Base-by-base conservation (phyloP, 345 rosid genomes). In the Ceriops zippeliana region DNA sequence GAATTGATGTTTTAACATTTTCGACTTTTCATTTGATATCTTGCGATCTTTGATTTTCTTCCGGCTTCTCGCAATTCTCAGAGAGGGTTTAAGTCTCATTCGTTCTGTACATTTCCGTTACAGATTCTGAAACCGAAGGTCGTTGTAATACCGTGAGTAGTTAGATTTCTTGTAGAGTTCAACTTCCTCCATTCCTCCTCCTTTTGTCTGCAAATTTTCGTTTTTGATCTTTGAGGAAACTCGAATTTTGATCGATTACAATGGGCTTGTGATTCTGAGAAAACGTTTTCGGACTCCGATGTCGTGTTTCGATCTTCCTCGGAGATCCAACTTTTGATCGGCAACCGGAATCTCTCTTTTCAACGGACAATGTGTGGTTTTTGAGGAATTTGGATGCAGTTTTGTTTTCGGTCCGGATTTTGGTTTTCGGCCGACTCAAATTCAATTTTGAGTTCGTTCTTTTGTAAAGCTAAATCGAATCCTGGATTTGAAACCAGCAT, bases 241-340 rank as follows among this genome's bases (percentile, higher is more conserved):
- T 69, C 51, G 71, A 71, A 70, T 74, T 75, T 72, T 72, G 70
- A 52, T 62, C 31, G 28, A 52, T 20, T 46, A 46, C 11, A 32
- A 70, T 15, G 62, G 13, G 51, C 67, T 67, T 72, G 79, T 20
- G 59, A 57, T 74, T 47, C 51, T 13, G 13, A 34, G 13, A 34
- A 54, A 66, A 37, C n/a, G 52, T 62, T 21, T 71, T 8, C 74
- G 28, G 52, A 73, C 54, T 38, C 4, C 22, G 68, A 16, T 68
- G 61, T 79, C 68, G 78, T 62, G 89, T 82, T 86, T 85, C 76
- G 86, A 83, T 78, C 67, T 34, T 22, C 56, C 37, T 22, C 56
- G 52, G 22, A 70, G 58, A 73, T 11, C 47, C 28, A 61, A 35
- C 9, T 20, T 69, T 46, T 56, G 71, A 34, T 34, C 63, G 37